phyloP scores from a whole-genome alignment of 371 early-diverging fungal species.

The Syncephalis plumigaleata region DNA sequence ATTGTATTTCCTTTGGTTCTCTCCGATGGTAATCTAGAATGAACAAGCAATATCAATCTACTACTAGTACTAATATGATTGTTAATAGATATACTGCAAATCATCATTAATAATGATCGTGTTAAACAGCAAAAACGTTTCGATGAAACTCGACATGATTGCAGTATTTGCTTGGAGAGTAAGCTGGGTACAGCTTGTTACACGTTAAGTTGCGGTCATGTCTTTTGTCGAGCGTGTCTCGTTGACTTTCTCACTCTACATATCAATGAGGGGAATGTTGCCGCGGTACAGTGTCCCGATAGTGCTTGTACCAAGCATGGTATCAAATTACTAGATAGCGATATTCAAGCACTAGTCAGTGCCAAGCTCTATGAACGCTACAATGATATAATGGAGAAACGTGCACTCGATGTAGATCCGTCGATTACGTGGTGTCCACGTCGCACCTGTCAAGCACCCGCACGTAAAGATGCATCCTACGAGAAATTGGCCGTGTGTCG shows the following conservation, averaged over 20 bases:
- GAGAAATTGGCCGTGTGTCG: slow-evolving; percentile 9
- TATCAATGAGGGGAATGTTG: slow-evolving; percentile 8
- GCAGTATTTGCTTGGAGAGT: slow-evolving; percentile 10
- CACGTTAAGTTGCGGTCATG: slow-evolving; percentile 7
- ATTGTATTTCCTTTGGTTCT: slow-evolving; percentile 3
- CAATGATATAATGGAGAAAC: slow-evolving; percentile 5
- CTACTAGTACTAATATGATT: too few species aligned
- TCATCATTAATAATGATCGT: background rate
- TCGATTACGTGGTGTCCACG: slow-evolving; percentile 10
- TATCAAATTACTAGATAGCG: slow-evolving; percentile 1
- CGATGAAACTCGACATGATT: slow-evolving; percentile 3
- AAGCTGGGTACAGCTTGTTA: slow-evolving; percentile 5
- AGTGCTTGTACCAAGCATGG: slow-evolving; percentile 4
- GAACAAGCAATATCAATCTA: too few species aligned
- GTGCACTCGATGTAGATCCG: slow-evolving; percentile 8
- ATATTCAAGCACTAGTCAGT: slow-evolving; percentile 5
- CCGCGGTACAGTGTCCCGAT: slow-evolving; percentile 9
- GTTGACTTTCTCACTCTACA: slow-evolving; percentile 8
- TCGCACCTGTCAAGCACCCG: slow-evolving; percentile 6
- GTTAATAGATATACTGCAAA: too few species aligned
- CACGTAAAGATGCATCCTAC: slow-evolving; percentile 1
- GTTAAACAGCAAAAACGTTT: slow-evolving; percentile 3
- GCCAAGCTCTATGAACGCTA: slow-evolving; percentile 5
- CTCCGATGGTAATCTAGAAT: too few species aligned
- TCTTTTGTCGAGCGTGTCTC: slow-evolving; percentile 9